Conservation (phyloP, 2,329 filamentous ascomycete species). For the Fusarium piperis region DNA sequence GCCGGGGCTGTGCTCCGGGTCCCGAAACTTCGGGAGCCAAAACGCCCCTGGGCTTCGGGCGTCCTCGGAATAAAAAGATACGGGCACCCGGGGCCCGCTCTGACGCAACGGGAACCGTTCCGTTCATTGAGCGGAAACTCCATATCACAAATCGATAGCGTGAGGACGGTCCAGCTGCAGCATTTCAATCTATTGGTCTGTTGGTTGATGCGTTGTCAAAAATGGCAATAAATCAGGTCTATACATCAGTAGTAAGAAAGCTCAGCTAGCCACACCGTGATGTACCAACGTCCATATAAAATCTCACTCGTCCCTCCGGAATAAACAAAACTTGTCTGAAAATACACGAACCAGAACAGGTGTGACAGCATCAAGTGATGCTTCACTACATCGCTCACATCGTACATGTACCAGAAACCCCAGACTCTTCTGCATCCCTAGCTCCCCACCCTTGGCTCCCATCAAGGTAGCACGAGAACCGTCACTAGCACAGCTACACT, state of each 20-base stretch:
- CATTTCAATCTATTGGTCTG: constrained; percentile 25
- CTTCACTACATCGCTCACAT: background rate
- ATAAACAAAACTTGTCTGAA: background rate
- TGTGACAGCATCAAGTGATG: constrained; percentile 10
- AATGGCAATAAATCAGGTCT: background rate
- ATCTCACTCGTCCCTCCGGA: background rate
- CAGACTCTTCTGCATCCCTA: background rate
- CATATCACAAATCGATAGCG: constrained; percentile 7
- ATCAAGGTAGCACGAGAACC: background rate
- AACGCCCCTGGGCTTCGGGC: constrained; percentile 26
- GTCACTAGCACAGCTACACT: constrained; percentile 4
- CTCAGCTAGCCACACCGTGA: constrained; percentile 9
- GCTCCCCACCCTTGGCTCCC: background rate
- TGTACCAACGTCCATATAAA: background rate
- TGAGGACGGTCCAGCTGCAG: background rate
- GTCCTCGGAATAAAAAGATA: constrained; percentile 28
- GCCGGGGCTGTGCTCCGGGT: constrained; percentile 18
- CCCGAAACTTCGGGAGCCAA: constrained; percentile 7
- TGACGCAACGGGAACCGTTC: background rate
- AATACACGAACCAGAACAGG: background rate
- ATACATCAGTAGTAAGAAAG: background rate
- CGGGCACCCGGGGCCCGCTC: constrained; percentile 1
- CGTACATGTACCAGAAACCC: background rate
- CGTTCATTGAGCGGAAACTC: background rate
- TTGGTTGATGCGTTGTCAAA: background rate